These are phyloP conservation scores for Syzygium oleosum DNA, from an alignment of 345 rosid species.

Conservation along the genomic window DNA sequence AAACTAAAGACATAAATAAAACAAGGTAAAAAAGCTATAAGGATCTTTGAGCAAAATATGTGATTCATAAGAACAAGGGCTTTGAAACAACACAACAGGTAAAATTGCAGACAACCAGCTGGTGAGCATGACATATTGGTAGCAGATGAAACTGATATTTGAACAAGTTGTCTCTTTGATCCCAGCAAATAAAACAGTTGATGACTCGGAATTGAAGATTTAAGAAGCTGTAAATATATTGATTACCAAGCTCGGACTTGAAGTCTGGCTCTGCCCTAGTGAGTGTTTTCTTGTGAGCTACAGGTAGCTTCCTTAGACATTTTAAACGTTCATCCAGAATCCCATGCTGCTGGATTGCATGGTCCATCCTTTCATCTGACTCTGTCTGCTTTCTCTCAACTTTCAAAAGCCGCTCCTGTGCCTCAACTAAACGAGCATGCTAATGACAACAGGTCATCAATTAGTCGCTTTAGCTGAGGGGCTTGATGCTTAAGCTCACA, in stretches of 20 bases:
- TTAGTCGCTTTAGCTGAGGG: slow-evolving; percentile 69
- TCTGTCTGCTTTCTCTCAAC: slow-evolving; percentile 56
- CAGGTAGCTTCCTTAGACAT: slow-evolving; percentile 58
- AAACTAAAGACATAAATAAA: too few relatives aligned
- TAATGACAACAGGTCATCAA: slow-evolving; percentile 38
- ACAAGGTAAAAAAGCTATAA: too few relatives aligned
- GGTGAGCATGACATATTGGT: neutral
- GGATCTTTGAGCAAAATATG: neutral
- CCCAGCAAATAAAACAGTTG: neutral
- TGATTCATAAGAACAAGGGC: neutral
- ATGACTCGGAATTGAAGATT: neutral
- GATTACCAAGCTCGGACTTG: slow-evolving; percentile 79
- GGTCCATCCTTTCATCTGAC: slow-evolving; percentile 50
- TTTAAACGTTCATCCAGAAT: slow-evolving; percentile 62
- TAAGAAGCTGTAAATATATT: neutral
- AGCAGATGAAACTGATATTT: neutral
- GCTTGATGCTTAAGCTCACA: slow-evolving; percentile 89
- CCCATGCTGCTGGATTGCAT: slow-evolving; percentile 32
- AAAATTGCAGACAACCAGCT: neutral
- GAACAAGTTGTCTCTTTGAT: neutral
- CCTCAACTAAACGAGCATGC: slow-evolving; percentile 52
- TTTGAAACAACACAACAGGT: neutral
- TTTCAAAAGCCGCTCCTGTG: slow-evolving; percentile 53
- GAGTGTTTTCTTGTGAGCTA: slow-evolving; percentile 72
- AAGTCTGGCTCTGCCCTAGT: slow-evolving; percentile 80